phyloP scores from a whole-genome alignment of 2,329 filamentous ascomycete genomes.

The Diaporthe capsici region DNA sequence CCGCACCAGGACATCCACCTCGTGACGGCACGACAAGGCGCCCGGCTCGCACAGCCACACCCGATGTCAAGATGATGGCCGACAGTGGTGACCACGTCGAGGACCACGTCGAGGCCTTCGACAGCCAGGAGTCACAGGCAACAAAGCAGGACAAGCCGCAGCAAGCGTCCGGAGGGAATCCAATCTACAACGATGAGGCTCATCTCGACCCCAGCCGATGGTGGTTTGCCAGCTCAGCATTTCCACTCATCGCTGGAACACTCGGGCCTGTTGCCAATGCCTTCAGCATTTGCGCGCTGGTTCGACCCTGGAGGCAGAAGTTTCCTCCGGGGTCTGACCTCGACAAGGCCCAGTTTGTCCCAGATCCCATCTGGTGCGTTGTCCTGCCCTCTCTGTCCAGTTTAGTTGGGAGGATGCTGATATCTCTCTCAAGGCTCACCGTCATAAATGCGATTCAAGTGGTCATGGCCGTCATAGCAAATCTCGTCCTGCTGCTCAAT shows the following conservation, averaged over 20 bases:
- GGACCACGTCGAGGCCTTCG: constrained; percentile 43
- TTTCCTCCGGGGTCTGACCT: constrained; percentile 62
- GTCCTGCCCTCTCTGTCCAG: no score
- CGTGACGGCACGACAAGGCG: constrained; percentile 18
- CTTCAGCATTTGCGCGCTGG: constrained; percentile 89
- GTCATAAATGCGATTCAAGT: constrained; percentile 85
- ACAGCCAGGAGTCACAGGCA: constrained; percentile 18
- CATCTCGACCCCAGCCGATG: constrained; percentile 68
- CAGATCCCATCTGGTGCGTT: constrained; percentile 78
- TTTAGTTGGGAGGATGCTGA: background rate
- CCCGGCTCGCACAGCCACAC: constrained; percentile 29
- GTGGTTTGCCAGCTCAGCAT: constrained; percentile 75
- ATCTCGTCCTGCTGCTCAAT: constrained; percentile 86
- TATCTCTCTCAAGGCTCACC: constrained; percentile 67
- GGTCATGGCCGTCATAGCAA: constrained; percentile 81
- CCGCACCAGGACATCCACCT: background rate
- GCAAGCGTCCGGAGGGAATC: background rate
- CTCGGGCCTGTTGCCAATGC: constrained; percentile 89
- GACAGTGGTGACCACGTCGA: constrained; percentile 47
- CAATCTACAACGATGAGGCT: constrained; percentile 55
- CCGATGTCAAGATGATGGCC: constrained; percentile 48
- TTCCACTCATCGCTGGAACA: constrained; percentile 86
- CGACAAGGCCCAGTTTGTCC: constrained; percentile 65
- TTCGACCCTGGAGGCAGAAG: constrained; percentile 80
- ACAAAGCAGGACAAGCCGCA: constrained; percentile 36